These are phyloP conservation scores for Mycocentrospora acerina DNA, from an alignment of 2,329 filamentous ascomycete species.

Conservation along the genomic window DNA sequence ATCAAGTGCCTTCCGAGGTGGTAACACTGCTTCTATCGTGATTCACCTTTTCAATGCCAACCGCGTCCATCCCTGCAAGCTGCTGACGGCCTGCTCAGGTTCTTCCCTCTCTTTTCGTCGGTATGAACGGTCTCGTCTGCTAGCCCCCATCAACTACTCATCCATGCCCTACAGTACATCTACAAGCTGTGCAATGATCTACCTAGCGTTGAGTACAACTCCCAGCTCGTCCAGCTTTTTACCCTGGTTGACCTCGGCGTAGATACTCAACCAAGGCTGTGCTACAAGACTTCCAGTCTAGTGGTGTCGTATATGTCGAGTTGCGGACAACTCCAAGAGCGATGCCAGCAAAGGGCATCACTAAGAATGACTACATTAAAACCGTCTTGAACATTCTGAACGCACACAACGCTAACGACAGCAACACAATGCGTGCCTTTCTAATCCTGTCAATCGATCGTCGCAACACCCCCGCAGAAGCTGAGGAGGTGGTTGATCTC, in stretches of 20 bases:
- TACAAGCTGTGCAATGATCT: constrained; percentile 71
- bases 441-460: constrained; percentile 78
- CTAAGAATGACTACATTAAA: constrained; percentile 64
- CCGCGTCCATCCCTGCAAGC: neutral
- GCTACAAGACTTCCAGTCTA: constrained; percentile 57
- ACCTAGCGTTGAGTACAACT: constrained; percentile 61
- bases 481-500: constrained; percentile 64
- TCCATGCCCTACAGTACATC: constrained; percentile 56
- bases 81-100: constrained; percentile 48
- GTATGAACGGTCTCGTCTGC: too few species aligned
- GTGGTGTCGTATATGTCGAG: constrained; percentile 77
- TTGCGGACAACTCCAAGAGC: constrained; percentile 76
- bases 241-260: constrained; percentile 11
- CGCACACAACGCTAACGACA: constrained; percentile 47
- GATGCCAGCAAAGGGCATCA: constrained; percentile 55
- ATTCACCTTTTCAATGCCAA: too few species aligned
- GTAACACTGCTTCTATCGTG: too few species aligned
- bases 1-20: too few species aligned
- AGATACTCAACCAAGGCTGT: constrained; percentile 65
- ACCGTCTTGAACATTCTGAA: constrained; percentile 67
- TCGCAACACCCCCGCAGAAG: constrained; percentile 59
- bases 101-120: constrained; percentile 75
- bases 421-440: constrained; percentile 56
- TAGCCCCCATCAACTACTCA: too few species aligned
- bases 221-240: neutral